Conservation (phyloP, 495 filamentous ascomycete species). For the Neurospora africana region DNA sequence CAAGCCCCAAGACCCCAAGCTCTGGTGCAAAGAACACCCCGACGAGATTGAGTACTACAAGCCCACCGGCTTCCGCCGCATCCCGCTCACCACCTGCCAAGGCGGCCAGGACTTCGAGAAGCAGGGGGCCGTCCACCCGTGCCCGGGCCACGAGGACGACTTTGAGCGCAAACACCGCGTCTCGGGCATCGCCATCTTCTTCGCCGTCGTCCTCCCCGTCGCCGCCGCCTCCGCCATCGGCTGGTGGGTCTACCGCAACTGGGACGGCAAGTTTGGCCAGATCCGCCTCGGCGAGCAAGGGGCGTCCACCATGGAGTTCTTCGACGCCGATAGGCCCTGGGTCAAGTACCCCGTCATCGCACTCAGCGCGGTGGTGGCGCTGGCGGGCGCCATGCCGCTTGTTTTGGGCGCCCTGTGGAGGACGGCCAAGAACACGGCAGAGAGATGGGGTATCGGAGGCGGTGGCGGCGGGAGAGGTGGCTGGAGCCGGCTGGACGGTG, state of each 20-base stretch:
- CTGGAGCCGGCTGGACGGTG: constrained; percentile 38
- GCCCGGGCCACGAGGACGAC: constrained; percentile 66
- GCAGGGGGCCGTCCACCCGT: constrained; percentile 44
- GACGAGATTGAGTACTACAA: constrained; percentile 62
- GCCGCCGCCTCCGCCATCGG: constrained; percentile 56
- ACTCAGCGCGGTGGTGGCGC: constrained; percentile 50
- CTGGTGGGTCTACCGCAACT: constrained; percentile 78
- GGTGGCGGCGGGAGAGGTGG: constrained; percentile 21
- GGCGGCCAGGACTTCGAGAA: constrained; percentile 65
- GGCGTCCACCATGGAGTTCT: constrained; percentile 18
- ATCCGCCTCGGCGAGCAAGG: constrained; percentile 68
- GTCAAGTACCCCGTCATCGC: constrained; percentile 65
- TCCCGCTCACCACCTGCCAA: constrained; percentile 76
- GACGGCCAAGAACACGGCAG: constrained; percentile 37
- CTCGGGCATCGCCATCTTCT: constrained; percentile 69
- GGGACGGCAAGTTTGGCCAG: constrained; percentile 81
- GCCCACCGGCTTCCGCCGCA: constrained; percentile 79
- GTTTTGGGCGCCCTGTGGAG: constrained; percentile 58
- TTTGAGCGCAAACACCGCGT: constrained; percentile 58
- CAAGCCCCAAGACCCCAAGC: constrained; percentile 48
- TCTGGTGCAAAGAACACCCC: constrained; percentile 57
- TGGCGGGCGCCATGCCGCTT: constrained; percentile 71
- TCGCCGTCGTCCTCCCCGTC: constrained; percentile 63
- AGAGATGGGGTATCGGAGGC: constrained; percentile 28
- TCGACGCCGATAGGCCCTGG: constrained; percentile 56